Percentiles rank a stretch among this genome's conserved stretches.
phyloP scores from a whole-genome alignment of 805 yeast genomes.

The Ogataea thermomethanolica region DNA sequence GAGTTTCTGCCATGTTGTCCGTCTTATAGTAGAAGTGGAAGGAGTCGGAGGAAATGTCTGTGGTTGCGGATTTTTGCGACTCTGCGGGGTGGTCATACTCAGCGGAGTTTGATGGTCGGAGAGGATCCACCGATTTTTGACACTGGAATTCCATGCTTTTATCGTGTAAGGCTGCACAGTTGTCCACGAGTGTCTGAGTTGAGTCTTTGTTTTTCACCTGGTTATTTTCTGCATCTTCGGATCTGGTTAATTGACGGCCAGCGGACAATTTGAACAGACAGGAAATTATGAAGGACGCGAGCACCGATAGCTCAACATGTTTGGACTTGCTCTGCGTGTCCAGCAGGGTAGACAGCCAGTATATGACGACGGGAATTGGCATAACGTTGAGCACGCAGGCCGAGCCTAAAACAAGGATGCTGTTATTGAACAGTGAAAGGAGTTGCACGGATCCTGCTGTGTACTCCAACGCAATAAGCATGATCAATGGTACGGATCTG shows the following conservation, averaged over 20 bases:
- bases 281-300: conserved; percentile 7
- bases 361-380: conserved; percentile 13
- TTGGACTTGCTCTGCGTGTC: not conserved
- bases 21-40: conserved; percentile 3
- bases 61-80: not conserved
- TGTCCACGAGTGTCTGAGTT: conserved; percentile 20
- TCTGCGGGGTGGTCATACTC: not conserved
- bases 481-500: conserved; percentile 2
- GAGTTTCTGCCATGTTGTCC: not conserved
- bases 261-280: conserved; percentile 6
- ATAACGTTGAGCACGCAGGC: conserved; percentile 1
- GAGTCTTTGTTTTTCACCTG: conserved; percentile 17
- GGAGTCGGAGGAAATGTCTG: conserved; percentile 1
- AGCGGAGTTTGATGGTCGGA: not conserved
- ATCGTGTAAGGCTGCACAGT: not conserved
- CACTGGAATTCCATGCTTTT: conserved; percentile 7
- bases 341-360: conserved; percentile 16
- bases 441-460: conserved; percentile 4
- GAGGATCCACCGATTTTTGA: conserved; percentile 1
- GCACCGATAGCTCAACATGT: conserved; percentile 2
- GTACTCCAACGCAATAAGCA: conserved; percentile 4
- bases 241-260: not conserved
- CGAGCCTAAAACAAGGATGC: not conserved
- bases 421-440: not conserved
- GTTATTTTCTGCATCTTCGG: conserved; percentile 3